Base-by-base conservation (phyloP, 1,139 yeast species). In the Casaregolazyma suthepensis region DNA sequence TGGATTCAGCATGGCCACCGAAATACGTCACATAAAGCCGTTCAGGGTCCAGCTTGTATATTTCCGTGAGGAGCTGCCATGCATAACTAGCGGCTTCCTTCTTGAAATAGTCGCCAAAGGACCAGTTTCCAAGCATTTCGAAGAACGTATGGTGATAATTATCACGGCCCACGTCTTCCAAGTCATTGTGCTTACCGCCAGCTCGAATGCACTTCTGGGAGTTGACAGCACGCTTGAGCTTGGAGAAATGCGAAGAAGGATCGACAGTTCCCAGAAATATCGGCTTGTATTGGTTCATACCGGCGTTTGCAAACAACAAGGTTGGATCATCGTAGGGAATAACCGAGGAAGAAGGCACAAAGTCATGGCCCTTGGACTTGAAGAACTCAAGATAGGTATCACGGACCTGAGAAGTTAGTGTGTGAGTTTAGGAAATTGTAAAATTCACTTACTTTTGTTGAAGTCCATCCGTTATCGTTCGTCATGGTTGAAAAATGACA, bases 91-190 rank as follows among this genome's bases (percentile, higher is more conserved):
- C 85, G 53, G 98, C 98, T 67, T 90, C 99, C 65, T 85, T 81
- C 73, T 93, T 93, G 81, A 93, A 93, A 71, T 93, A 93, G 72
- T 93, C 99, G 62, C 99, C 99, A 71, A 93, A 93, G 5, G 99
- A 93, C 99, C 99, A 93, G 77, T 93, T 93, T 63, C 99, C 99
- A 74, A 93, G 81, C 99, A 93, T 93, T 75, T 93, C 99, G 64
- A 93, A 93, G 68, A 94, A 93, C 12, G 99, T 93, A 71, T 93
- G 99, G 71, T 93, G 99, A 69, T 93, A 93, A 54, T 96, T 87
- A 71, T 93, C 99, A 68, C 87, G 83, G 59, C 99, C 99, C 48
- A 93, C 99, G 71, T 93, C 99, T 69, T 93, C 99, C 67, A 93
- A 81, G 75, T 93, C 99, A 68, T 93, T 93, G 72, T 93, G 99